Evolutionary conservation across 371 early-diverging fungal genomes (phyloP), one percentile per base, ranked within the genome.

Genomic region (Lichtheimia hyalospora): DNA sequence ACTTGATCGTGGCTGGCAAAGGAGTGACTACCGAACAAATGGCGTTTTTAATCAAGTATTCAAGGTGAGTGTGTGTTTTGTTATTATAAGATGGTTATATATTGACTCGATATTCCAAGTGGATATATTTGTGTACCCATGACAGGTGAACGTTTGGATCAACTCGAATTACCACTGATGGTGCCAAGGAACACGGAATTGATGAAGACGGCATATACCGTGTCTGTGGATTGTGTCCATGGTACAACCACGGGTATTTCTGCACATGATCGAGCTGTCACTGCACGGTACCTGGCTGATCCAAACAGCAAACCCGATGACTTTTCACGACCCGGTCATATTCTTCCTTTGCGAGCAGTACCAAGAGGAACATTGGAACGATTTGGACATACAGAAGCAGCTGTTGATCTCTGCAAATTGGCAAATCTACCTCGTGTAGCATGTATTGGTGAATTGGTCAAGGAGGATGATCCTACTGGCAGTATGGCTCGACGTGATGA

Each of bases 191-290:
- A 92, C 74, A 87, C 92, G 3, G 98, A 98, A 55, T 73, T 89
- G 43, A 82, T 92, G 77, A 87, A 88, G 66, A 97, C 98, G 8
- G 94, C 95, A 16, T 98, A 96, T 73, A 95, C 96, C 0, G 73
- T 98, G 54, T 89, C 95, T 2, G 90, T 94, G 6, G 97, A 98
- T 63, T 89, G 87, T 58, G 79, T 81, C 7, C 86, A 90, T 63
- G 89, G 87, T 20, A 92, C 93, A 6, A 91, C 97, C 2, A 98
- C 98, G 5, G 98, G 97, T 27, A 96, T 98, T 57, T 94, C 95
- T 5, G 97, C 97, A 1, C 83, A 84, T 46, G 97, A 97, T 69
- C 88, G 98, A 41, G 85, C 95, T 34, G 62, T 83, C 54, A 97
- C 98, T 12, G 83, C 88, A 25, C 73, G 83, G 1, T 82, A 89